Evolutionary conservation across 768 basidiomycete genomes (phyloP), one percentile per base, ranked within the genome.

Genomic region (Termitomyces sp.): DNA sequence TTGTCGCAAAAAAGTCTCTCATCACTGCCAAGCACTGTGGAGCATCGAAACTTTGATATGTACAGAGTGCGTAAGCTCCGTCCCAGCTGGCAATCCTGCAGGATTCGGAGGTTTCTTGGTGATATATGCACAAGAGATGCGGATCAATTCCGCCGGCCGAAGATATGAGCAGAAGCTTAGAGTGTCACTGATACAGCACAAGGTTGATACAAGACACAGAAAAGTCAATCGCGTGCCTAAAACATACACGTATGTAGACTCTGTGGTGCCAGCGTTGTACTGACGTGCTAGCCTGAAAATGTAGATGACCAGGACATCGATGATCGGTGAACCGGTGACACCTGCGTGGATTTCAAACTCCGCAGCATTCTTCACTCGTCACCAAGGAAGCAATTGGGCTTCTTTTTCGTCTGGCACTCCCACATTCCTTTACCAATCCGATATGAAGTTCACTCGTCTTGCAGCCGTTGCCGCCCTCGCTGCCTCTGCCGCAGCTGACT

Each of bases 401-500:
- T 38, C 46, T 56, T 47, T 35, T 54, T 24, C 24, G 52, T 44
- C 56, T 32, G 47, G 6, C 30, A 35, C 52, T 45, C 60, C 45
- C 63, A 60, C 61, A 55, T 54, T 61, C 61, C 42, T 61, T 40
- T 62, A 28, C 40, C 26, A 16, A 28, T 32, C 30, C 20, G 30
- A 38, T 45, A 63, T 59, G 58, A 46, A 61, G 43, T 46, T 64
- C 68, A 54, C 69, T 64, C 63, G 60, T 73, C 60, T 65, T 60
- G 62, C 74, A 32, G 63, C 68, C 47, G 58, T 75, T 58, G 72
- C 75, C 54, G 72, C 80, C 61, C 63, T 80, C 64, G 58, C 68
- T 53, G 66, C 69, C 60, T 64, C 73, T 43, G 75, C 71, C 43
- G 66, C 70, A 60, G 79, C 79, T 8, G 70, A 76, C 60, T 70